Percentiles rank a stretch among this genome's conserved stretches.
Evolutionary conservation across 2,329 filamentous ascomycete genomes (phyloP).

Genomic region (Fusarium begoniae): DNA sequence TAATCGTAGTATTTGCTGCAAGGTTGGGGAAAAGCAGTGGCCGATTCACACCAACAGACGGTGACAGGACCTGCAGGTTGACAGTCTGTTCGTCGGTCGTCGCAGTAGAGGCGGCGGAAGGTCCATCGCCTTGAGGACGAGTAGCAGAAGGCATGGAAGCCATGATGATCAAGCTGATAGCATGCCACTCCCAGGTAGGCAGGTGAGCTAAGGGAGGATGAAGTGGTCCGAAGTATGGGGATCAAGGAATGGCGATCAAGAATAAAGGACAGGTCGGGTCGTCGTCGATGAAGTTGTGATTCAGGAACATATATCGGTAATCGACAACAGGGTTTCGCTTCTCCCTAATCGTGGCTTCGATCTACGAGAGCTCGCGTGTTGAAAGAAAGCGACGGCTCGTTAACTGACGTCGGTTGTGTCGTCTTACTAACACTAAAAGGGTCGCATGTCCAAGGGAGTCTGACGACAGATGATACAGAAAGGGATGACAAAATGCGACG

Average conservation of each 20-base stretch:
- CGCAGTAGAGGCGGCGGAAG: constrained; percentile 16
- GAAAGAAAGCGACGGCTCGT: constrained; percentile 27
- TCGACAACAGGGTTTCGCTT: constrained; percentile 8
- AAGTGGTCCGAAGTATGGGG: constrained; percentile 12
- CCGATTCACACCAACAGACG: constrained; percentile 62
- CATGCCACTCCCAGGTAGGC: constrained; percentile 40
- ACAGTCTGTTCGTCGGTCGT: constrained; percentile 52
- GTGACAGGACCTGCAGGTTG: constrained; percentile 68
- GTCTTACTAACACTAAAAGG: constrained; percentile 36
- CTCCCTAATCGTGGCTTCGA: constrained; percentile 16
- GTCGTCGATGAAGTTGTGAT: not conserved
- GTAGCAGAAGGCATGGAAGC: constrained; percentile 49
- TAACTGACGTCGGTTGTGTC: constrained; percentile 35
- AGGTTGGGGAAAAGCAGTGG: constrained; percentile 61
- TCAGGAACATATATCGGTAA: constrained; percentile 3
- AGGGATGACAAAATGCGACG: not conserved
- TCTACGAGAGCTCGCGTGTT: constrained; percentile 21
- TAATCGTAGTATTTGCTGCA: constrained; percentile 61
- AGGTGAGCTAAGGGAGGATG: constrained; percentile 13
- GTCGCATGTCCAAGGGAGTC: constrained; percentile 32
- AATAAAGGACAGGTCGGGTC: not conserved
- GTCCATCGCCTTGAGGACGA: constrained; percentile 36
- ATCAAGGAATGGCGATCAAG: constrained; percentile 6
- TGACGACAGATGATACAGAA: not conserved
- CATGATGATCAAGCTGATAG: constrained; percentile 48